Base-by-base conservation (phyloP, 2,329 filamentous ascomycete species). In the Coniochaeta sp. region DNA sequence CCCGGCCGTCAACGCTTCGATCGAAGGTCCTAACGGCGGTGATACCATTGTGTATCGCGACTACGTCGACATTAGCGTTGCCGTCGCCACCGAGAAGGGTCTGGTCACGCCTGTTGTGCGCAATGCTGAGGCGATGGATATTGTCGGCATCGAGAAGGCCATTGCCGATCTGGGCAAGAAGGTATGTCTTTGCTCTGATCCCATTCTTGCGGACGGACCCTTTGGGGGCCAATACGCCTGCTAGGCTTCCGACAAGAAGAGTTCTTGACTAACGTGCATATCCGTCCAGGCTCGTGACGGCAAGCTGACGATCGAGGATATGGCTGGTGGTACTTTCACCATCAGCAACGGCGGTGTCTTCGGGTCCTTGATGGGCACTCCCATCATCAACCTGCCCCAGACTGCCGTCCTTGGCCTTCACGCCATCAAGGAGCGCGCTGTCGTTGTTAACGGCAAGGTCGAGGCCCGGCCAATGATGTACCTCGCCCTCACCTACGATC, bases 381-480 rank as follows among this genome's bases (percentile, higher is more conserved):
- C 95, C 10, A 98, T 99, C 73, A 98, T 99, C 81, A 99, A 99
- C 77, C 81, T 96, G 55, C 93, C 93, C 16, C 93, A 98, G 74
- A 93, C 90, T 62, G 90, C 91, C 61, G 93, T 97, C 10, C 84
- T 97, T 61, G 93, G 93, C 65, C 87, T 97, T 24, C 93, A 99
- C 74, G 92, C 93, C 55, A 97, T 97, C 77, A 99, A 99, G 81
- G 92, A 99, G 59, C 90, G 89, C 70, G 87, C 93, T 2, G 87
- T 97, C 58, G 93, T 84, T 28, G 81, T 98, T 63, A 92, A 98
- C 70, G 95, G 95, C 71, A 96, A 97, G 80, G 82, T 98, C 61
- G 93, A 97, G 75, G 90, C 96, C 67, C 86, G 95, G 66, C 95
- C 95, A n/a, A 98, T 99, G 92, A 99, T 99, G 95, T 98, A 96